These are phyloP conservation scores for Xylaria digitata DNA, from an alignment of 2,329 filamentous ascomycete genomes.

Conservation along the genomic window DNA sequence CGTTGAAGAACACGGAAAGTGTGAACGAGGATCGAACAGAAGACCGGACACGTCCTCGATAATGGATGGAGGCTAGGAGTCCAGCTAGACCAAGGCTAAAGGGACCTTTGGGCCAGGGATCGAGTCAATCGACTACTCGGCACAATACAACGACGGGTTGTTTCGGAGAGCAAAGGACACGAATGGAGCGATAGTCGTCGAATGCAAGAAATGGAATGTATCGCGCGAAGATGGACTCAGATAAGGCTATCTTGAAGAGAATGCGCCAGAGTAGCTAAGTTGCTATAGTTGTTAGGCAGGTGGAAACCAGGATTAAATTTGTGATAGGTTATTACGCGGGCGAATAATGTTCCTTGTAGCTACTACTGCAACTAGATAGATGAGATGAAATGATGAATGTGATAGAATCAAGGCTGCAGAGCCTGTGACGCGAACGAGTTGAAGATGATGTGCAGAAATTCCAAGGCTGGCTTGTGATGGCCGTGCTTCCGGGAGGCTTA, in stretches of 20 bases:
- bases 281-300: not conserved
- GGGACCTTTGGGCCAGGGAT: not conserved
- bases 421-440: conserved; percentile 26
- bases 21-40: not conserved
- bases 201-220: conserved; percentile 4
- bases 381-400: not conserved
- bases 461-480: conserved; percentile 32
- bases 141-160: not conserved
- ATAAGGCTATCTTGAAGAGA: not conserved
- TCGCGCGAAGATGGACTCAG: conserved; percentile 5
- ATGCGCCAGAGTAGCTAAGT: conserved; percentile 19
- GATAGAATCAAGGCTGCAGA: conserved; percentile 27
- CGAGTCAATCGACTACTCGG: not conserved
- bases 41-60: conserved; percentile 1
- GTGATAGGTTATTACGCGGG: not conserved
- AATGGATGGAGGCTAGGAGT: not conserved
- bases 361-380: not conserved
- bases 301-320: not conserved
- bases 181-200: not conserved
- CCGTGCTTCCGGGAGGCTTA: conserved; percentile 21
- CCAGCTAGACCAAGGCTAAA: not conserved
- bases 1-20: conserved; percentile 27
- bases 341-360: conserved; percentile 4
- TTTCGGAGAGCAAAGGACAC: not conserved
- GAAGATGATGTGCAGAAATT: conserved; percentile 31